phyloP scores from a whole-genome alignment of 2,329 filamentous ascomycete genomes.

The Capronia americana region DNA sequence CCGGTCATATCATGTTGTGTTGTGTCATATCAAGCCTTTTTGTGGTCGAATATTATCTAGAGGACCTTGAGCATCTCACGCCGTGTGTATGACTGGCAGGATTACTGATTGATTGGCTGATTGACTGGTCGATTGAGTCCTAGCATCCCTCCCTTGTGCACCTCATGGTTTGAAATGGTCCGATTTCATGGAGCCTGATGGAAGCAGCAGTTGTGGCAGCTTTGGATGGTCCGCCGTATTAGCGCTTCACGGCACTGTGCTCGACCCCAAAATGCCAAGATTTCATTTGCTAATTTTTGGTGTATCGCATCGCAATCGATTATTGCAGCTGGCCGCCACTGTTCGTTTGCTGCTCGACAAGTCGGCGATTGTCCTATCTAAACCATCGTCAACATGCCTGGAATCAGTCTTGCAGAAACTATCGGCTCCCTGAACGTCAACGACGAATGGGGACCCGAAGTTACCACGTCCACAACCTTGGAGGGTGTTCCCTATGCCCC shows the following conservation, averaged over 20 bases:
- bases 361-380: not conserved
- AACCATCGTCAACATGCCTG: conserved; percentile 51
- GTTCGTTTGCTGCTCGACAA: not conserved
- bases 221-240: not conserved
- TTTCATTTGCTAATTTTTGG: conserved; percentile 6
- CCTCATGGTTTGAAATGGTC: too few relatives aligned
- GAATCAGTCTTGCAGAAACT: conserved; percentile 66
- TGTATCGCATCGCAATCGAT: not conserved
- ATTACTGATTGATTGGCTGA: too few relatives aligned
- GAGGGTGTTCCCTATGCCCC: conserved; percentile 96
- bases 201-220: not conserved
- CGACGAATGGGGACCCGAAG: conserved; percentile 85
- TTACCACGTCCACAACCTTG: conserved; percentile 83
- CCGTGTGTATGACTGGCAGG: not conserved
- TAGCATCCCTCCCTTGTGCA: too few relatives aligned
- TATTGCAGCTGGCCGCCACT: conserved; percentile 6
- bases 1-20: not conserved
- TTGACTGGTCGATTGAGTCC: too few relatives aligned
- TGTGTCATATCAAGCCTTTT: not conserved
- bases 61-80: not conserved
- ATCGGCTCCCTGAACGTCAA: conserved; percentile 75
- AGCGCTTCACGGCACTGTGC: not conserved
- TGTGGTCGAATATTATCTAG: not conserved
- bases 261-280: not conserved
- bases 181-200: too few relatives aligned